Conservation (phyloP, 352 stramenopile species). For the Thalassiosira pacifica region DNA sequence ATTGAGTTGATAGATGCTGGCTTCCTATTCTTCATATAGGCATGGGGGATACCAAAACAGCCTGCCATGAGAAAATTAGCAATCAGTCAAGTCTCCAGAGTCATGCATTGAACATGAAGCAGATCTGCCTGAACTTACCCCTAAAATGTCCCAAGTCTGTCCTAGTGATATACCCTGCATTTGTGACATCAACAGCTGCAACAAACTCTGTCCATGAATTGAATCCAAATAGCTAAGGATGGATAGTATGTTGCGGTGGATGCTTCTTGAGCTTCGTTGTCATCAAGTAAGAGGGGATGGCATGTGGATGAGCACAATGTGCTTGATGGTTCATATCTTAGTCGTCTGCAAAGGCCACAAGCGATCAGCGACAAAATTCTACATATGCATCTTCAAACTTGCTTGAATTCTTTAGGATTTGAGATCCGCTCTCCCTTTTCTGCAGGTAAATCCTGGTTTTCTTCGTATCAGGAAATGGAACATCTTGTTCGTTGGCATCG, state of each 20-base stretch:
- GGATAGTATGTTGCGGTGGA: background rate
- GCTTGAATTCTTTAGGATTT: background rate
- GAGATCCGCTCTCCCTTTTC: background rate
- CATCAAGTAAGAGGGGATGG: background rate
- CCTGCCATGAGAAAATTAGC: no score
- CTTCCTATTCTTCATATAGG: constrained; percentile 14
- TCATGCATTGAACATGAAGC: no score
- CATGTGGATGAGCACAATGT: background rate
- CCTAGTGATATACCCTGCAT: constrained; percentile 4
- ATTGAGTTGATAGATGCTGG: background rate
- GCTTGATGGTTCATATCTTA: background rate
- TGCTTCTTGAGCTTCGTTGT: background rate
- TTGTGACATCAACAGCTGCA: background rate
- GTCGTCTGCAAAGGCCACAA: background rate
- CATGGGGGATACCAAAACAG: constrained; percentile 8
- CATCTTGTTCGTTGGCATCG: background rate
- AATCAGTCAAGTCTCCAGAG: no score
- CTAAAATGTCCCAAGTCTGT: constrained; percentile 7
- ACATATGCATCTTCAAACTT: constrained; percentile 18
- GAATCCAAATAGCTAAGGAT: background rate
- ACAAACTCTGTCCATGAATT: background rate
- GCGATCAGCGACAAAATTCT: background rate
- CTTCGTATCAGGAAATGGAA: background rate
- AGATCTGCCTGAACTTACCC: no score
- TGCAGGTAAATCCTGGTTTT: background rate